Base-by-base conservation (phyloP, 306 rosid genomes). In the Cucurbita moschata region DNA sequence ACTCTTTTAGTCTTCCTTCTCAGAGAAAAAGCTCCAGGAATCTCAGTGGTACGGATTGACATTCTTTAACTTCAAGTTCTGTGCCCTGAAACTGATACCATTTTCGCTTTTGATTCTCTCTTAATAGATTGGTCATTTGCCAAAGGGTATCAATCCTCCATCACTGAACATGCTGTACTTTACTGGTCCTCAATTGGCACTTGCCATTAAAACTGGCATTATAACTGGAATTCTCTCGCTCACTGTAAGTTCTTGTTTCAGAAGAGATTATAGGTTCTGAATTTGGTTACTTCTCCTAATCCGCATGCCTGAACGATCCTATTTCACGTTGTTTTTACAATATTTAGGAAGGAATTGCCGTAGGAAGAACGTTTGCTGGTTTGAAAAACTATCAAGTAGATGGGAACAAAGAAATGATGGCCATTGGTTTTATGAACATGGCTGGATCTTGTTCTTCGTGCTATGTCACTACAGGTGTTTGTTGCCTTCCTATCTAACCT, bases 321-420 rank as follows among this genome's bases (percentile, higher is more conserved):
- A 5, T 42, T 42, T 30, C 76, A 7, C 11, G 40, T 55, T 19
- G 4, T 15, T 74, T 16, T 78, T 75, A 9, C 38, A 37, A 60
- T 40, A 1, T 77, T 43, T 66, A 95, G 99, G 99, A 95, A 89
- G 99, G 99, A 53, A 76, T 95, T 78, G 99, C 99, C 10, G 99
- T 91, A 1, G 99, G 99, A 80, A 89, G 99, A 84, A 95, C 99
- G 70, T 91, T 95, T 83, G 97, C 96, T 26, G 78, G 93, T 53
- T 75, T 95, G 73, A 81, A 84, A 69, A 95, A 89, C 87, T 95
- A 95, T 87, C 99, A 95, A 79, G 97, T 91, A 37, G 99, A 95
- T 81, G 99, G 97, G 78, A 95, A 95, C 87, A 95, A 95, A 83
- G 99, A 95, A 86, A 91, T 95, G 99, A 89, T 91, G 86, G 99